Evolutionary conservation across 345 rosid genomes (phyloP).

Genomic region (Conringia planisiliqua): DNA sequence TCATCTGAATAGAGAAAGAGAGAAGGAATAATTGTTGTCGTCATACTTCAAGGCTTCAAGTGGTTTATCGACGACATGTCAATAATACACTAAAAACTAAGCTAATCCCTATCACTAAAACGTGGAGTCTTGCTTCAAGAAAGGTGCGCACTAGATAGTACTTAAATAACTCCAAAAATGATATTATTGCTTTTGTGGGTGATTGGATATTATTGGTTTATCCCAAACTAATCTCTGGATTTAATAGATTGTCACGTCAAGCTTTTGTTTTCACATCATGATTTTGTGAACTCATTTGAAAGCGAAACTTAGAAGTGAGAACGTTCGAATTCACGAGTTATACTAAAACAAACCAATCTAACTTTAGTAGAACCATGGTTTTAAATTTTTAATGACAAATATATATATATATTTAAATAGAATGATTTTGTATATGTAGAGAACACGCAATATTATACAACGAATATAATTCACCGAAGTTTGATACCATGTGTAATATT

Average conservation of each 20-base stretch:
- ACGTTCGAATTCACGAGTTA: neutral
- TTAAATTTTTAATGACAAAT: no score
- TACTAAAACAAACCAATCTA: neutral
- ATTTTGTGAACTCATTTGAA: neutral
- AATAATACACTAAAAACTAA: neutral
- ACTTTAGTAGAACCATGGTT: neutral
- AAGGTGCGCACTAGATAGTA: neutral
- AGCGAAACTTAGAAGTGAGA: neutral
- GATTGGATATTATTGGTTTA: neutral
- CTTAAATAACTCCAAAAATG: neutral
- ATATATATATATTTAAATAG: no score
- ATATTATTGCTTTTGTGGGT: neutral
- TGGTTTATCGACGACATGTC: slow-evolving; percentile 16
- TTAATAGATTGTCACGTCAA: neutral
- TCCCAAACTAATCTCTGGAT: neutral
- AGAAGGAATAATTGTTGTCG: slow-evolving; percentile 9
- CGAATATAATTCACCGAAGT: no score
- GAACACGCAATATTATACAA: no score
- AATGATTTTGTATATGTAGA: no score
- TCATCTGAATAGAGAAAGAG: slow-evolving; percentile 1
- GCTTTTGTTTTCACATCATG: neutral
- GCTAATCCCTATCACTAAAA: neutral
- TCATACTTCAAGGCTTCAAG: slow-evolving; percentile 13
- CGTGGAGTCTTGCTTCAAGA: neutral
- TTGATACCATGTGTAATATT: no score